Conservation (phyloP, 1,284 basidiomycete species). For the Cryptococcus deneoformans region DNA sequence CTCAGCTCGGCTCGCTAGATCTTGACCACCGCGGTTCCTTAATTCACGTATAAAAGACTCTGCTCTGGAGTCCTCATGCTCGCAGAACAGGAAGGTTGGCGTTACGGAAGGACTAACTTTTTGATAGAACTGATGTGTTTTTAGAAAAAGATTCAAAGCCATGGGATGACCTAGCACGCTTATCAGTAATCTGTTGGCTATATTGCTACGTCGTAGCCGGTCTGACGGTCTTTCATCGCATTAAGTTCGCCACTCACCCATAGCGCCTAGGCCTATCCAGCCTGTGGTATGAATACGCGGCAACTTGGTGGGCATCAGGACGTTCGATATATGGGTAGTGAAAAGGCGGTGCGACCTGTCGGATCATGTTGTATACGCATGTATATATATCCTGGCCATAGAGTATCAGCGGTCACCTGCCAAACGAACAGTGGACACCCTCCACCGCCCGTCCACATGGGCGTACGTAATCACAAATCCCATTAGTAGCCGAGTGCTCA, state of each 20-base stretch:
- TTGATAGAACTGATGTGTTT: slow-evolving; percentile 32
- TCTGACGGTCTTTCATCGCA: neutral
- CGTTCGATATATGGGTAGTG: too few species aligned
- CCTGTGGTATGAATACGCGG: slow-evolving; percentile 24
- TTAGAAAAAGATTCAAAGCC: slow-evolving; percentile 46
- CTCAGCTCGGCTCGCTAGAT: slow-evolving; percentile 18
- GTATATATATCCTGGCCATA: too few species aligned
- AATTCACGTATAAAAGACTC: slow-evolving; percentile 29
- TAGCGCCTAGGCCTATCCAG: slow-evolving; percentile 47
- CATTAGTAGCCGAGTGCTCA: too few species aligned
- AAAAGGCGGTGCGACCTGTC: too few species aligned
- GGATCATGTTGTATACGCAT: too few species aligned
- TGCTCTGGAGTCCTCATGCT: slow-evolving; percentile 31
- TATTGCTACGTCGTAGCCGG: neutral
- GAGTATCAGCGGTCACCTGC: too few species aligned
- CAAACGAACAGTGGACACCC: too few species aligned
- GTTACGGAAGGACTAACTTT: slow-evolving; percentile 1
- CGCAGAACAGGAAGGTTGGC: slow-evolving; percentile 41
- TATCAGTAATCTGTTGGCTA: neutral
- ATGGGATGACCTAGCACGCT: slow-evolving; percentile 37
- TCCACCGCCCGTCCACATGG: too few species aligned
- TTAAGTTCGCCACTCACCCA: slow-evolving; percentile 30
- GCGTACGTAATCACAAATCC: too few species aligned
- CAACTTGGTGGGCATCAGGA: neutral
- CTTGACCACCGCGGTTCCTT: slow-evolving; percentile 20